Conservation (phyloP, 176 grass and related monocot species). For the Cenchrus fungigraminus region DNA sequence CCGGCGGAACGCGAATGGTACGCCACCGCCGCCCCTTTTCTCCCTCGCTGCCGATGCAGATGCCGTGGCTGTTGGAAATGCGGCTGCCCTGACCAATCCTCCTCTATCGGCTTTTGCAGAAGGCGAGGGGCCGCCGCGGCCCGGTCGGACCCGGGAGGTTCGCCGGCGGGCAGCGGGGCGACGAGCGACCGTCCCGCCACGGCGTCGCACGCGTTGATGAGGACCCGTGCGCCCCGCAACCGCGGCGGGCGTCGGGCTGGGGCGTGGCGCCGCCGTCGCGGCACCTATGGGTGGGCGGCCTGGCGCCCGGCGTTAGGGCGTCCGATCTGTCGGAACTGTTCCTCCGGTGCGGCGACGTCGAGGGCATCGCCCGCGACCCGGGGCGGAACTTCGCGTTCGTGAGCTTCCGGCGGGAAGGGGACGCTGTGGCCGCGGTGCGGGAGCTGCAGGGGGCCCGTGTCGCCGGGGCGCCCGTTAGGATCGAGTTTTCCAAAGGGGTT, state of each 20-base stretch:
- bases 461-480: slow-evolving; percentile 70
- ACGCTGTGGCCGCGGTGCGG: slow-evolving; percentile 58
- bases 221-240: slow-evolving; percentile 24
- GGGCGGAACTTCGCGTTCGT: slow-evolving; percentile 84
- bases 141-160: slow-evolving; percentile 40
- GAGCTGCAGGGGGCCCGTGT: slow-evolving; percentile 69
- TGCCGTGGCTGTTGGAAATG: slow-evolving; percentile 4
- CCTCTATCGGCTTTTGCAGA: slow-evolving; percentile 43
- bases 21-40: neutral
- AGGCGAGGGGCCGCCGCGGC: slow-evolving; percentile 49
- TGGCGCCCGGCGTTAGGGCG: slow-evolving; percentile 51
- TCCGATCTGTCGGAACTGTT: slow-evolving; percentile 69
- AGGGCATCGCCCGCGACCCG: slow-evolving; percentile 56
- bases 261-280: slow-evolving; percentile 78
- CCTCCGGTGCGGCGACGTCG: slow-evolving; percentile 66
- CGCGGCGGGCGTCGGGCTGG: slow-evolving; percentile 55
- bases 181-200: slow-evolving; percentile 6
- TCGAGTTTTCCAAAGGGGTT: slow-evolving; percentile 99
- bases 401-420: slow-evolving; percentile 65
- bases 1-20: slow-evolving; percentile 36
- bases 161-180: slow-evolving; percentile 28
- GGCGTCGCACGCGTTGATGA: slow-evolving; percentile 11
- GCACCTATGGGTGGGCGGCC: slow-evolving; percentile 88
- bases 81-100: slow-evolving; percentile 19
- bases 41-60: neutral